Base-by-base conservation (phyloP, 345 rosid species). In the Hibiscus trionum region DNA sequence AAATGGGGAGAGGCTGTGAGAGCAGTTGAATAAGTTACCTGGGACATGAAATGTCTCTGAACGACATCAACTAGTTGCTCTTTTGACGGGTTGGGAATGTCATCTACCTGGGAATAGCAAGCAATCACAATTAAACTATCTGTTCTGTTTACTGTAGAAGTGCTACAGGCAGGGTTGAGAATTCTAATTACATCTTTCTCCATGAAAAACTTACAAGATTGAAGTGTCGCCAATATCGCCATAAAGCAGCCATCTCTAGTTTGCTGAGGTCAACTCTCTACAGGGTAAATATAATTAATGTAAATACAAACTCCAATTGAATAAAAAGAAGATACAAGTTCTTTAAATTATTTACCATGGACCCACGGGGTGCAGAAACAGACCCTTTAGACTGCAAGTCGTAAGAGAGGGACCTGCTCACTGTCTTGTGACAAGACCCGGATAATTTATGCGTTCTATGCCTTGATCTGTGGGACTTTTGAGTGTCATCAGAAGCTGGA, bases 11-110 rank as follows among this genome's bases (percentile, higher is more conserved):
- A 39, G 27, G 57, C 37, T 42, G 5, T 53, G 11, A 0, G 56
- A 0, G 56, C 4, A 46, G 29, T 61, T 29, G 7, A n/a, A 7
- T 17, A 16, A 24, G 55, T 64, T 85, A 95, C 99, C 97, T 92
- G 98, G 3, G 98, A 82, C 94, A 87, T 89, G 81, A 95, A 95
- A 81, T 95, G 97, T 85, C 97, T 85, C 62, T 90, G 96, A 71
- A 95, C 91, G 61, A 81, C 84, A 42, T 90, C 96, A 50, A 90
- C 80, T 69, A 95, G 84, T 77, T 92, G 90, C 80, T 93, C 97
- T 77, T 83, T 90, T 4, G 99, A 83, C 46, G 97, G 97, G 75
- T 90, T 95, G 52, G 93, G 94, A 62, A 85, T 77, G 55, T 84
- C 81, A 77, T 90, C 96, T 80, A 92, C 90, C 98, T 95, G 70